Conservation (phyloP, 2,329 filamentous ascomycete species). For the Phialocephala sp. region DNA sequence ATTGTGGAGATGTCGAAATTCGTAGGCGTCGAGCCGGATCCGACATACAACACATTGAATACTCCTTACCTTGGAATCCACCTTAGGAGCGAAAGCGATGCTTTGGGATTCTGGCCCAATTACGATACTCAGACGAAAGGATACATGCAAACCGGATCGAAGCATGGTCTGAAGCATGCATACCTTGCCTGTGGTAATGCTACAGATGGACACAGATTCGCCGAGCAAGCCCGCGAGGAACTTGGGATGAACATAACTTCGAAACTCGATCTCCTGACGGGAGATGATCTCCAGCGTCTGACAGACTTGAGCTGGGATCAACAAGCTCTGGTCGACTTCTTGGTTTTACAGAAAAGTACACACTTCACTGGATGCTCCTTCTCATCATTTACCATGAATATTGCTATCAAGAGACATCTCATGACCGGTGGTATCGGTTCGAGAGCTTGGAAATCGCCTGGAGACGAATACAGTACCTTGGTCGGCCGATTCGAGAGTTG, state of each 20-base stretch:
- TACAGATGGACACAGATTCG: constrained; percentile 49
- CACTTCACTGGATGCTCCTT: constrained; percentile 54
- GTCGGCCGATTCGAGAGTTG: constrained; percentile 52
- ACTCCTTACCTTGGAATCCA: constrained; percentile 48
- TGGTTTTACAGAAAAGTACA: constrained; percentile 52
- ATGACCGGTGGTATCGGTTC: constrained; percentile 42
- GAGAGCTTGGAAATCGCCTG: constrained; percentile 50
- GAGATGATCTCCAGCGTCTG: constrained; percentile 45
- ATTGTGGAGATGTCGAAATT: constrained; percentile 44
- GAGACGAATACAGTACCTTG: constrained; percentile 51
- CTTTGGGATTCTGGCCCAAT: constrained; percentile 52
- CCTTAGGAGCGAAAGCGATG: constrained; percentile 54
- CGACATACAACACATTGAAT: constrained; percentile 19
- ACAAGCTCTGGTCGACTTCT: constrained; percentile 56
- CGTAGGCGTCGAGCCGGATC: constrained; percentile 33
- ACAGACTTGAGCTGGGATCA: constrained; percentile 53
- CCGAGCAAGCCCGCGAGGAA: constrained; percentile 42
- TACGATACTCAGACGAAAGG: constrained; percentile 49
- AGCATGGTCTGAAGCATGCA: constrained; percentile 45
- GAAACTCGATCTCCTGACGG: constrained; percentile 51
- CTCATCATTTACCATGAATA: constrained; percentile 55
- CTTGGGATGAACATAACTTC: constrained; percentile 48
- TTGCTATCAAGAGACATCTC: constrained; percentile 53
- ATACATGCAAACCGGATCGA: constrained; percentile 46
- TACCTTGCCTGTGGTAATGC: constrained; percentile 54